phyloP scores from a whole-genome alignment of 495 filamentous ascomycete genomes.

The Penicillium pulvis region DNA sequence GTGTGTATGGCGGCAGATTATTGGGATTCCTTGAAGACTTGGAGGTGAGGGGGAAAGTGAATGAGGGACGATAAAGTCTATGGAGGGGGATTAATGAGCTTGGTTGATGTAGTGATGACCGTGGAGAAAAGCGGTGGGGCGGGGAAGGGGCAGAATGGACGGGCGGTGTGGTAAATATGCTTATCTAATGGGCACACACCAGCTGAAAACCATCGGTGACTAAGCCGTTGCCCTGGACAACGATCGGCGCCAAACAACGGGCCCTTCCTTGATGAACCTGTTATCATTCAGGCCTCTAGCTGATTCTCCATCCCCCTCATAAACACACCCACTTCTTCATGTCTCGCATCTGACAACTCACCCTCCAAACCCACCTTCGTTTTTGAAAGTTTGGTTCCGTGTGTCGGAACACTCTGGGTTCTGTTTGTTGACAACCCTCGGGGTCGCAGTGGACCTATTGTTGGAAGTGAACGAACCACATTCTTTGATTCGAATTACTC shows the following conservation, averaged over 20 bases:
- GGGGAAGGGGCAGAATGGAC: background rate
- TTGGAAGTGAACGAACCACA: constrained; percentile 19
- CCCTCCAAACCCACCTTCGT: constrained; percentile 24
- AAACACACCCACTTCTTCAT: constrained; percentile 29
- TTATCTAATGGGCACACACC: background rate
- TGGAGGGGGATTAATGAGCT: constrained; percentile 21
- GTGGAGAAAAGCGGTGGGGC: constrained; percentile 25
- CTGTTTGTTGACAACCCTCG: constrained; percentile 25
- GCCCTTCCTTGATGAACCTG: constrained; percentile 25
- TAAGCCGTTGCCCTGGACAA: constrained; percentile 41
- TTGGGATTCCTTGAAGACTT: background rate
- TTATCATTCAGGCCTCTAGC: constrained; percentile 24
- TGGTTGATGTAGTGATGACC: constrained; percentile 14
- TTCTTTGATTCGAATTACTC: constrained; percentile 17
- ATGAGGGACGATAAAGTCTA: constrained; percentile 11
- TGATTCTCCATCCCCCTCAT: constrained; percentile 27
- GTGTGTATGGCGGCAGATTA: constrained; percentile 3
- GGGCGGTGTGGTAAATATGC: background rate
- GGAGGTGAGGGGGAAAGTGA: constrained; percentile 1
- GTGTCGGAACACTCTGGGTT: constrained; percentile 26
- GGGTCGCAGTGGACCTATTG: constrained; percentile 22
- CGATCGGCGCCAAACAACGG: constrained; percentile 35
- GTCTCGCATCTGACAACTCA: constrained; percentile 25
- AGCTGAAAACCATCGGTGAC: constrained; percentile 21
- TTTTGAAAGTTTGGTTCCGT: constrained; percentile 22